Evolutionary conservation across 164 flowering plant species (phyloP), one percentile per base, ranked within the genome.

Genomic region (Aristolochia contorta): DNA sequence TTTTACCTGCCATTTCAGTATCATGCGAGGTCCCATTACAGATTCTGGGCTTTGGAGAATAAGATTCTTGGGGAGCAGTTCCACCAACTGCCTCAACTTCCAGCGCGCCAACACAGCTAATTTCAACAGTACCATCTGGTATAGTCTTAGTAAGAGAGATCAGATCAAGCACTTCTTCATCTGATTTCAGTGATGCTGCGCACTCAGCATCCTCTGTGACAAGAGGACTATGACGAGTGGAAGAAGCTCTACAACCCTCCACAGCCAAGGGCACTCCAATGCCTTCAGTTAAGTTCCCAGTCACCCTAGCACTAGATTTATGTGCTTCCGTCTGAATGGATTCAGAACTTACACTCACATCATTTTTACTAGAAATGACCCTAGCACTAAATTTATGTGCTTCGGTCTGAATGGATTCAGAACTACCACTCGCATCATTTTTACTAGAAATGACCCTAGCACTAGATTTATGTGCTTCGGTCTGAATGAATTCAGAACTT

Each of bases 41-140:
- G 14, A 66, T 43, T 8, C 52, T 16, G 41, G 72, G 16, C 45
- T 47, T 47, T 21, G 41, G 47, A 66, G 50, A 19, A 63, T 75
- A 61, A 55, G 78, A 59, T 19, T 72, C 59, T 43, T 65, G 59
- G 16, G 65, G 43, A 70, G 64, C 59, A 74, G 80, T 59, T 57
- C 43, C 63, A 61, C 24, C 14, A 23, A 53, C 66, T 22, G 66
- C 47, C 47, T 50, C 62, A 61, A 56, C 67, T 65, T 69, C 69
- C 22, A 50, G 16, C 54, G 30, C 69, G 59, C 18, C 59, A 45
- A 49, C 58, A 51, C 37, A 47, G 46, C n/a, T 60, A 58, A 37
- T 60, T 20, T 23, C 52, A 30, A 45, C 41, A 22, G 20, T 46
- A 48, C 63, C 52, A 25, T 67, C 47, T 9, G 30, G 30, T 37